A percentile compares a stretch with the other conserved stretches of the same genome.
phyloP scores from a whole-genome alignment of 495 filamentous ascomycete species.

The Penicillium pancosmium region DNA sequence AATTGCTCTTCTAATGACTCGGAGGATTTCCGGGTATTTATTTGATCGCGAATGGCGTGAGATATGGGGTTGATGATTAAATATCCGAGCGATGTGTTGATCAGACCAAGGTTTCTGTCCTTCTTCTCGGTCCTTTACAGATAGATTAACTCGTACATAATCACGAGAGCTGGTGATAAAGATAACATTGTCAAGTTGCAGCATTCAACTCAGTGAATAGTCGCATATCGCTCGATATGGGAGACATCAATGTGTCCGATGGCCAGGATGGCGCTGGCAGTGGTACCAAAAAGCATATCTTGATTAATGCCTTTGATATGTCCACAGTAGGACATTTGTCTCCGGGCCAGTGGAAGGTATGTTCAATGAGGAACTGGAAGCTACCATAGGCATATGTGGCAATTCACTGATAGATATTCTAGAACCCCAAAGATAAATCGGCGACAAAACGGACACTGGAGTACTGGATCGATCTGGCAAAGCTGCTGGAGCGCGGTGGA shows the following conservation, averaged over 20 bases:
- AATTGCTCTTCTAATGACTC: slow-evolving; percentile 1
- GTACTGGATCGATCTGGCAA: slow-evolving; percentile 64
- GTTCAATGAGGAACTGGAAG: slow-evolving; percentile 5
- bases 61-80: slow-evolving; percentile 13
- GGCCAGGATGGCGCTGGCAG: slow-evolving; percentile 13
- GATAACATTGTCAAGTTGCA: not conserved
- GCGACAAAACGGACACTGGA: slow-evolving; percentile 57
- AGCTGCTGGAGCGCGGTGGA: slow-evolving; percentile 58
- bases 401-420: slow-evolving; percentile 6
- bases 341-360: slow-evolving; percentile 64
- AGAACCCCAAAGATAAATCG: slow-evolving; percentile 59
- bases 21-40: slow-evolving; percentile 6
- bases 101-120: not conserved
- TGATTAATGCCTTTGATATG: slow-evolving; percentile 69
- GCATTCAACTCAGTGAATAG: not conserved
- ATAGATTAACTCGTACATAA: not conserved
- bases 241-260: slow-evolving; percentile 10
- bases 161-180: no score
- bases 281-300: slow-evolving; percentile 56
- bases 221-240: slow-evolving; percentile 15
- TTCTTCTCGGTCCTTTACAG: not conserved
- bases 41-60: slow-evolving; percentile 20
- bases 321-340: slow-evolving; percentile 64
- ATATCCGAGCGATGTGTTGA: slow-evolving; percentile 2
- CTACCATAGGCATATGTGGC: not conserved